A percentile compares a stretch with the other conserved stretches of the same genome.
phyloP scores from a whole-genome alignment of 2,329 filamentous ascomycete genomes.

The Fusarium nurragi region DNA sequence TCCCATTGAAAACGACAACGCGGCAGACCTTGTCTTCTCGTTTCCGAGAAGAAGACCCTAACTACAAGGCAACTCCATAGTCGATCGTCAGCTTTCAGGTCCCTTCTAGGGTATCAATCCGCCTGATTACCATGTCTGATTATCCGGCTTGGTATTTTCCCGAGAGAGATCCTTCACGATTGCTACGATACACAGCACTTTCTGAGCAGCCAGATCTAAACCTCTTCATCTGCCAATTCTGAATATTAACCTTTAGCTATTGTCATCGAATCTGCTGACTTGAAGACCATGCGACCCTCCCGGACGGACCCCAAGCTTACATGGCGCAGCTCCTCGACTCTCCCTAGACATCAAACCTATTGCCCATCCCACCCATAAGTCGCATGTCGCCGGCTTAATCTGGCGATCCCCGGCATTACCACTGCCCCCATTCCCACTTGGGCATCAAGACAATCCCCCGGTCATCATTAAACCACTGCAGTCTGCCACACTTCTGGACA shows the following conservation, averaged over 20 bases:
- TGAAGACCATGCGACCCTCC: slow-evolving; percentile 38
- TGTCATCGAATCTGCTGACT: slow-evolving; percentile 41
- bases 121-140: slow-evolving; percentile 35
- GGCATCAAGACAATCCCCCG: slow-evolving; percentile 19
- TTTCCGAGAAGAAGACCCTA: slow-evolving; percentile 14
- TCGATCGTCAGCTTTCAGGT: slow-evolving; percentile 35
- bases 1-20: slow-evolving; percentile 27
- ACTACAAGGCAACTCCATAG: slow-evolving; percentile 13
- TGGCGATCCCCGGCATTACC: slow-evolving; percentile 33
- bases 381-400: slow-evolving; percentile 35
- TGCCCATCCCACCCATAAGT: slow-evolving; percentile 1
- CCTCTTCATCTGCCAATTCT: slow-evolving; percentile 4
- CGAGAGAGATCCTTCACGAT: background rate
- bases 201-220: background rate
- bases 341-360: slow-evolving; percentile 2
- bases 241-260: slow-evolving; percentile 7
- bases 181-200: background rate
- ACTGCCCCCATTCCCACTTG: slow-evolving; percentile 18
- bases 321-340: slow-evolving; percentile 16
- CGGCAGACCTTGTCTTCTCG: slow-evolving; percentile 31
- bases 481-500: slow-evolving; percentile 27
- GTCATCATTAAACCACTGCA: slow-evolving; percentile 29
- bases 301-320: slow-evolving; percentile 11
- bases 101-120: background rate
- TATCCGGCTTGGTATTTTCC: slow-evolving; percentile 35